Conservation (phyloP, 352 stramenopile species). For the Saprolegnia diclina region DNA sequence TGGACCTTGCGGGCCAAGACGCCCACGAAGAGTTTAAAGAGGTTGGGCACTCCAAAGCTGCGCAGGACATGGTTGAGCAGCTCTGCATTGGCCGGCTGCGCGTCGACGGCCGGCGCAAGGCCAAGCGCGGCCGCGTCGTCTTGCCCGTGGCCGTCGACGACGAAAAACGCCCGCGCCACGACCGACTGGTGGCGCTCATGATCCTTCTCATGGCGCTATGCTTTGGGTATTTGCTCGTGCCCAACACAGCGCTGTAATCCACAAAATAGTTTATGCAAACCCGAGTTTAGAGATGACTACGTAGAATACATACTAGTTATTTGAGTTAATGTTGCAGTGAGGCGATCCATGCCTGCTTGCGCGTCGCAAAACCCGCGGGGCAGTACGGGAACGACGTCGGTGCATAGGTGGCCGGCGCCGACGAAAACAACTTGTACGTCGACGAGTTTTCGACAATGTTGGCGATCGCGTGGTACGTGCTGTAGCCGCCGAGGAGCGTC, state of each 20-base stretch:
- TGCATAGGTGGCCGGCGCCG: slow-evolving; percentile 22
- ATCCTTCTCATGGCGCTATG: slow-evolving; percentile 36
- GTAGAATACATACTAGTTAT: too few species aligned
- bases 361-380: slow-evolving; percentile 5
- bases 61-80: slow-evolving; percentile 89
- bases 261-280: too few species aligned
- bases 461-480: slow-evolving; percentile 23
- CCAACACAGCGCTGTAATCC: background rate
- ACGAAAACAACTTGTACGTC: slow-evolving; percentile 20
- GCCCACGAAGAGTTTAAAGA: slow-evolving; percentile 93
- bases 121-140: slow-evolving; percentile 13
- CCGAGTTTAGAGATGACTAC: background rate
- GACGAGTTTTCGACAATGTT: slow-evolving; percentile 22
- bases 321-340: slow-evolving; percentile 4
- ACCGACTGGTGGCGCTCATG: slow-evolving; percentile 33
- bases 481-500: slow-evolving; percentile 18
- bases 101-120: slow-evolving; percentile 42
- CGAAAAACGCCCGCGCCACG: slow-evolving; percentile 22
- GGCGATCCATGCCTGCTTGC: slow-evolving; percentile 13
- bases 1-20: slow-evolving; percentile 91
- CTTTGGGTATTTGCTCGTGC: slow-evolving; percentile 24
- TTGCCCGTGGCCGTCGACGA: slow-evolving; percentile 17
- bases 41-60: slow-evolving; percentile 97
- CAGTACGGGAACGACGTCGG: slow-evolving; percentile 21
- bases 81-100: slow-evolving; percentile 90